Conservation (phyloP, 2,329 filamentous ascomycete genomes). For the Paracorniculantispora psalliotae region DNA sequence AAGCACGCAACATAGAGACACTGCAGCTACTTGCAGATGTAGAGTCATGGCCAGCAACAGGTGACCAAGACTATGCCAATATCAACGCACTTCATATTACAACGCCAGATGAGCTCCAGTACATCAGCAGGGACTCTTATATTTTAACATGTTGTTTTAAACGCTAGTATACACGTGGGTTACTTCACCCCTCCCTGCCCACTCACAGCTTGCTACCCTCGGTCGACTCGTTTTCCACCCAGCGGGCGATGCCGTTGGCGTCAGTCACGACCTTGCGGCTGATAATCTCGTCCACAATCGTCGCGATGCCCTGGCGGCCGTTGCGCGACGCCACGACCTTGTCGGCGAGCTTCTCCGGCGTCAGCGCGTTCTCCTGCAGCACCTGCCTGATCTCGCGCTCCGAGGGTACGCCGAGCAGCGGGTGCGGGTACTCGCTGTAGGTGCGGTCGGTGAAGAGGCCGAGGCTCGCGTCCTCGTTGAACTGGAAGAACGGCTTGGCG, state of each 20-base stretch:
- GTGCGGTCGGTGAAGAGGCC: conserved; percentile 56
- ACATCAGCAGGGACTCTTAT: too few relatives aligned
- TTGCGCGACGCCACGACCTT: conserved; percentile 56
- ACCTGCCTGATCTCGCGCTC: conserved; percentile 55
- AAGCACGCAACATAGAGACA: too few relatives aligned
- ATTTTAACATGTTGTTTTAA: neutral
- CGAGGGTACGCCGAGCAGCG: conserved; percentile 64
- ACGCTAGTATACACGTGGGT: conserved; percentile 14
- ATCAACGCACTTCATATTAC: neutral
- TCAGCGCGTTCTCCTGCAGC: conserved; percentile 36
- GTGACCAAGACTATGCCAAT: too few relatives aligned
- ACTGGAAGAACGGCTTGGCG: conserved; percentile 62
- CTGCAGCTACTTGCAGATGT: too few relatives aligned
- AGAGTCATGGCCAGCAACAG: too few relatives aligned
- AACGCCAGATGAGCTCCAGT: neutral
- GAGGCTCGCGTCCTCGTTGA: conserved; percentile 43
- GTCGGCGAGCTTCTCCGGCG: conserved; percentile 55
- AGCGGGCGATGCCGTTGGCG: conserved; percentile 37
- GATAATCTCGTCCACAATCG: conserved; percentile 66
- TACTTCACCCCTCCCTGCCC: neutral
- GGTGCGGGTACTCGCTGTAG: conserved; percentile 71
- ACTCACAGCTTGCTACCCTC: conserved; percentile 29
- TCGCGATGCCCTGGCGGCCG: conserved; percentile 63
- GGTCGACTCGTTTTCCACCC: conserved; percentile 28
- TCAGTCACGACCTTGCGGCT: conserved; percentile 53